Percentiles rank a stretch among this genome's conserved stretches.
These are phyloP conservation scores for Coffea canephora DNA, from an alignment of 257 asterid genomes.

Conservation along the genomic window DNA sequence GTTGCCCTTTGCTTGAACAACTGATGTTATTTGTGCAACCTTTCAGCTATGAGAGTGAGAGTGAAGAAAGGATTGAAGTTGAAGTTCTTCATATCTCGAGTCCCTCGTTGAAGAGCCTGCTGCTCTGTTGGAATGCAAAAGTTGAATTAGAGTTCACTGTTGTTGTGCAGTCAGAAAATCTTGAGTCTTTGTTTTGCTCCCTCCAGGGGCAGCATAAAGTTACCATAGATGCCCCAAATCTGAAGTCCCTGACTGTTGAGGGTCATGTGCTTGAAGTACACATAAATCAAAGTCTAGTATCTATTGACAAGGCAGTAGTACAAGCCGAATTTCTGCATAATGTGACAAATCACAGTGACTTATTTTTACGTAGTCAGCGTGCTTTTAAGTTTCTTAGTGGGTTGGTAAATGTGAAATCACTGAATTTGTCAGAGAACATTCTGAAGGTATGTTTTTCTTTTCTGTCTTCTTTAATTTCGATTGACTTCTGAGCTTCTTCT, in stretches of 20 bases:
- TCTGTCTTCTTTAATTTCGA: no score
- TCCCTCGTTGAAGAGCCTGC: not conserved
- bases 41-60: no score
- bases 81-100: constrained; percentile 6
- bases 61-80: no score
- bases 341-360: no score
- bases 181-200: not conserved
- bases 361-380: not conserved
- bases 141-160: no score
- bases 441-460: not conserved
- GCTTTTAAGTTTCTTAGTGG: not conserved
- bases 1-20: constrained; percentile 9
- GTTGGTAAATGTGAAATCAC: not conserved
- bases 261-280: no score
- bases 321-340: no score
- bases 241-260: not conserved
- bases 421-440: not conserved
- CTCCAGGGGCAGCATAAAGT: no score
- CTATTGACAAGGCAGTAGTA: not conserved
- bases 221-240: no score
- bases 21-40: not conserved
- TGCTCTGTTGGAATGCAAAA: not conserved
- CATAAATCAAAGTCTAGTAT: not conserved
- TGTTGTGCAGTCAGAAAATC: not conserved
- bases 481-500: not conserved